Percentiles rank a stretch among this genome's conserved stretches.
Evolutionary conservation across 2,329 filamentous ascomycete species (phyloP).

Genomic region (Fusarium sp.): DNA sequence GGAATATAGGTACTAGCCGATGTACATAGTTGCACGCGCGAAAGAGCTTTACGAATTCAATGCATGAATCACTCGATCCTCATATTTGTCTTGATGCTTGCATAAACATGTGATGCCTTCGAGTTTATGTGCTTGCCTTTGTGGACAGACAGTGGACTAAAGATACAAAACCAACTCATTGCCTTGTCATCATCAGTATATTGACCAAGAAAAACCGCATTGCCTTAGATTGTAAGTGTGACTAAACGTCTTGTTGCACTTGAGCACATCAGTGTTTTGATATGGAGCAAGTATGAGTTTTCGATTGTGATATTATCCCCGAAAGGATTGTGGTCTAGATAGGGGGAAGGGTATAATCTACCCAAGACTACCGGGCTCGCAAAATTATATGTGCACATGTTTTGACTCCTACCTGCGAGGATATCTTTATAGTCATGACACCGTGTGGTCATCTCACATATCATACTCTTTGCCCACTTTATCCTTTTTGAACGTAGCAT

Average conservation of each 20-base stretch:
- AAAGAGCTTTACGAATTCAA: conserved; percentile 38
- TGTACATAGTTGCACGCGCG: conserved; percentile 33
- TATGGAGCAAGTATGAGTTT: conserved; percentile 1
- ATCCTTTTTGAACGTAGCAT: conserved; percentile 37
- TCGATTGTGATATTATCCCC: conserved; percentile 14
- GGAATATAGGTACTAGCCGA: conserved; percentile 30
- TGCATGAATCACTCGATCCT: conserved; percentile 12
- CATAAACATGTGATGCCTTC: not conserved
- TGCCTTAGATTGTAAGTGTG: no score
- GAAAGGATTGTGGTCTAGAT: conserved; percentile 16
- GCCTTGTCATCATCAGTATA: not conserved
- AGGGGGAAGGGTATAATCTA: conserved; percentile 12
- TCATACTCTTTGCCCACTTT: conserved; percentile 40
- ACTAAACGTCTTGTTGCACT: not conserved
- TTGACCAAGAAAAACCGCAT: not conserved
- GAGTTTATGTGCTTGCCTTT: not conserved
- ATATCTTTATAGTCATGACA: conserved; percentile 47
- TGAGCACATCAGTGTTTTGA: not conserved
- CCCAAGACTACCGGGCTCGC: conserved; percentile 11
- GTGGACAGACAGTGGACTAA: no score
- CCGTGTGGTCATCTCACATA: conserved; percentile 29
- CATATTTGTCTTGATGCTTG: not conserved
- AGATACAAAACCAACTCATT: not conserved
- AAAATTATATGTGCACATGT: conserved; percentile 27
- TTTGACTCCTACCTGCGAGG: conserved; percentile 35